These are phyloP conservation scores for Bonia amplexicaulis DNA, from an alignment of 176 grass and related monocot species.

Conservation along the genomic window DNA sequence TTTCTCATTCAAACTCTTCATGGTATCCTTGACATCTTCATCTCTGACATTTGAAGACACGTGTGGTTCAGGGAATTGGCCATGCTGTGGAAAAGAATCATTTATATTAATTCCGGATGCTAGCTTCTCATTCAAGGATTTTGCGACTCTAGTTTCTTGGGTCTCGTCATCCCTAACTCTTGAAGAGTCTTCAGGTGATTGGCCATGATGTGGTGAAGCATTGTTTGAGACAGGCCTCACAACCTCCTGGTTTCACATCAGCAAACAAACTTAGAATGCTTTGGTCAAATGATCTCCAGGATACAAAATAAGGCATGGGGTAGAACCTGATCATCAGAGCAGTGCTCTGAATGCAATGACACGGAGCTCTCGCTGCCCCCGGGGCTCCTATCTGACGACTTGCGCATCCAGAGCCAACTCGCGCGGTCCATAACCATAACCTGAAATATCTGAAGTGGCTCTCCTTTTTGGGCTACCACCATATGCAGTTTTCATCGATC, in stretches of 20 bases:
- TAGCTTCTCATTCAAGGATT: slow-evolving; percentile 35
- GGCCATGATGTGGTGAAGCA: slow-evolving; percentile 30
- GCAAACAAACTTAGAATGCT: slow-evolving; percentile 18
- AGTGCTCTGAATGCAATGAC: slow-evolving; percentile 45
- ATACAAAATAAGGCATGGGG: neutral
- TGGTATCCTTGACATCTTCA: slow-evolving; percentile 43
- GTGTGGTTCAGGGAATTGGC: slow-evolving; percentile 19
- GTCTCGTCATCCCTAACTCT: slow-evolving; percentile 42
- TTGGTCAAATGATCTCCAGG: neutral
- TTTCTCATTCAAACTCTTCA: slow-evolving; percentile 75
- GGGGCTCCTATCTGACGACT: slow-evolving; percentile 63
- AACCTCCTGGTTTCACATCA: slow-evolving; percentile 33
- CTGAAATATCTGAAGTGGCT: slow-evolving; percentile 3
- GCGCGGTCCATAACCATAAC: slow-evolving; percentile 60
- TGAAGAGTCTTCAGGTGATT: slow-evolving; percentile 36
- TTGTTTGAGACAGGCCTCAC: slow-evolving; percentile 31
- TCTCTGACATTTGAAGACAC: slow-evolving; percentile 45
- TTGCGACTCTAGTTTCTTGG: slow-evolving; percentile 31
- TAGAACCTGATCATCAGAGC: slow-evolving; percentile 60
- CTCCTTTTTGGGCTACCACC: slow-evolving; percentile 17
- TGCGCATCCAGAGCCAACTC: slow-evolving; percentile 68
- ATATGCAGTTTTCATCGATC: slow-evolving; percentile 21
- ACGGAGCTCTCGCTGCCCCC: slow-evolving; percentile 41
- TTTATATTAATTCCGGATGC: slow-evolving; percentile 20
- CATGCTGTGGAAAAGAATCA: slow-evolving; percentile 23